A percentile compares a stretch with the other conserved stretches of the same genome.
Evolutionary conservation across 345 rosid species (phyloP).

Genomic region (Eucalyptus lansdowneana): DNA sequence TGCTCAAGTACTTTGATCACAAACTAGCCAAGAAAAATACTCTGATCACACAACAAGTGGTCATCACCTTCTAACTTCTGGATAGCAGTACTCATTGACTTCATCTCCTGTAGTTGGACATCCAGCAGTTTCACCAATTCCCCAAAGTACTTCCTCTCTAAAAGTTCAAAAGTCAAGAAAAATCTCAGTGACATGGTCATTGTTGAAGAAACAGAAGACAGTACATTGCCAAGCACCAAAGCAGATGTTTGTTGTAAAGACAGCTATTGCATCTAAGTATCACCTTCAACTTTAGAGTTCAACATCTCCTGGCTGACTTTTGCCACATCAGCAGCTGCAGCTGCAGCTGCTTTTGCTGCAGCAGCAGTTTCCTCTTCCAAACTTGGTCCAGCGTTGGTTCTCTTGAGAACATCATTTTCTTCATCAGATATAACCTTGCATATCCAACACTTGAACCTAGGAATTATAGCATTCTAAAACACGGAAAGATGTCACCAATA

Average conservation of each 20-base stretch:
- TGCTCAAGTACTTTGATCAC: neutral
- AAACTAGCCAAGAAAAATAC: neutral
- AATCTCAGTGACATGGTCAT: neutral
- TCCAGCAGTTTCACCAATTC: conserved; percentile 53
- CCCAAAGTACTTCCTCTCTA: conserved; percentile 62
- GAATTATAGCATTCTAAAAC: conserved; percentile 61
- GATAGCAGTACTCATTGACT: conserved; percentile 55
- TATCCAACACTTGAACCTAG: conserved; percentile 85
- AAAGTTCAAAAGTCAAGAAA: neutral
- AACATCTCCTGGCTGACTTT: conserved; percentile 83
- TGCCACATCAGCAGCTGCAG: conserved; percentile 85
- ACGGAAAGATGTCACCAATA: conserved; percentile 3
- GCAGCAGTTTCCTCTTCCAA: conserved; percentile 87
- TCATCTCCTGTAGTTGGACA: conserved; percentile 78
- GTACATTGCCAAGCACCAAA: neutral
- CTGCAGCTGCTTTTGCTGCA: conserved; percentile 89
- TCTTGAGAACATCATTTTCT: conserved; percentile 37
- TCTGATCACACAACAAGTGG: neutral
- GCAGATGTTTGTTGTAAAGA: neutral
- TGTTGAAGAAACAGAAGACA: neutral
- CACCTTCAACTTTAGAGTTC: conserved; percentile 61
- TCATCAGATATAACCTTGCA: conserved; percentile 69
- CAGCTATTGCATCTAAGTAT: neutral
- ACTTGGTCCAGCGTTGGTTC: conserved; percentile 46
- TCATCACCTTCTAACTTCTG: conserved; percentile 57